Base-by-base conservation (phyloP, 31 red algal species). In the Endocladia muricata region DNA sequence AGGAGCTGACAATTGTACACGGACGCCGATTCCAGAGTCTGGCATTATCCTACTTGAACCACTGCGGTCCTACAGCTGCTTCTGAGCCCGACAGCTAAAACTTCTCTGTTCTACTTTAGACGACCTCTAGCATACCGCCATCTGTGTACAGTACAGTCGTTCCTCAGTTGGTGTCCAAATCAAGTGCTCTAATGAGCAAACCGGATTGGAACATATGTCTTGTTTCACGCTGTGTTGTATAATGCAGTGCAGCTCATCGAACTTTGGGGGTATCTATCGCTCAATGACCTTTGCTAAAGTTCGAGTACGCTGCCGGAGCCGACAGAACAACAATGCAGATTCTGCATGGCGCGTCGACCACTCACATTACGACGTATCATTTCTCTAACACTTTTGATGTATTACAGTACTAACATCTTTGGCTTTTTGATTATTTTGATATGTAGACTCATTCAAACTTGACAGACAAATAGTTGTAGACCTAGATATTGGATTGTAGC, bases 31-130 rank as follows among this genome's bases (percentile, higher is more conserved):
- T 48, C 40, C 68, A 72, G 68, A 72, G 68, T 48, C 41, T 48
- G 6, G 68, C 35, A 48, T 7, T 72, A 44, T 22, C 22, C 4
- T 72, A 1, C 35, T 33, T 72, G 40, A 72, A 48, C 68, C 37
- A 72, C 40, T 72, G 41, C 49, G 68, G 1, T 22, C 40, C 68
- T 33, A 22, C 34, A 22, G 68, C 68, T 43, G 68, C 62, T 33
- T 4, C 68, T 23, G 37, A 72, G 21, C 68, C 43, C 23, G 68
- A 72, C 37, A 48, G 41, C 9, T 42, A 0, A 51, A 72, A 42
- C 37, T 72, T 72, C 68, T 0, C 36, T 25, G 34, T 47, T 4
- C 41, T 72, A 6, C 68, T 47, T 4, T 43, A 1, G 21, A 42
- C 43, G 34, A 72, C 43, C 0, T 7, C 11, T 49, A 72, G 26